These are phyloP conservation scores for Alternaria tenuissima DNA, from an alignment of 2,329 filamentous ascomycete species.

Conservation along the genomic window DNA sequence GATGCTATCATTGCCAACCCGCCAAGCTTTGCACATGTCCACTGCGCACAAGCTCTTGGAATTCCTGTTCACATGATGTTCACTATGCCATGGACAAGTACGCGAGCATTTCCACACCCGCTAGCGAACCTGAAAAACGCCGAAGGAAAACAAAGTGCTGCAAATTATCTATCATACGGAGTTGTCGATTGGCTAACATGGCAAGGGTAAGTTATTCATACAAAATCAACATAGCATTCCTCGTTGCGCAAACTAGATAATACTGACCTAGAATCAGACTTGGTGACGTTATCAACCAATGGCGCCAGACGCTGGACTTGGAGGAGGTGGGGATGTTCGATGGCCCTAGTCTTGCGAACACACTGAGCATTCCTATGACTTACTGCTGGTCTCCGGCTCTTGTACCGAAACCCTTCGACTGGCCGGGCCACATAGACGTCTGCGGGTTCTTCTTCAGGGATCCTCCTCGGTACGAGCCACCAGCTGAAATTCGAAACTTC, in stretches of 20 bases:
- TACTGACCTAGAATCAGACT: conserved; percentile 31
- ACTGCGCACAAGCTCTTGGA: conserved; percentile 75
- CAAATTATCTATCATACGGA: conserved; percentile 57
- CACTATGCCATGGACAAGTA: conserved; percentile 60
- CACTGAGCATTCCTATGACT: conserved; percentile 53
- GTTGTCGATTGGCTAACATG: conserved; percentile 60
- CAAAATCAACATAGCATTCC: not conserved
- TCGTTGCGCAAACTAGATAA: not conserved
- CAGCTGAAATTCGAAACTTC: conserved; percentile 53
- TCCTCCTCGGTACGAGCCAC: conserved; percentile 50
- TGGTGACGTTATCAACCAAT: conserved; percentile 58
- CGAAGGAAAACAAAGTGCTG: conserved; percentile 39
- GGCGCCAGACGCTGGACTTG: conserved; percentile 51
- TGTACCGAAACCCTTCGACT: conserved; percentile 28
- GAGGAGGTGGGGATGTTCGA: conserved; percentile 49
- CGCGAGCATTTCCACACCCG: conserved; percentile 58
- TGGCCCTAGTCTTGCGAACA: conserved; percentile 50
- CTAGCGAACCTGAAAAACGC: conserved; percentile 56
- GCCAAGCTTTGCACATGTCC: conserved; percentile 77
- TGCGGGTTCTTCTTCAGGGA: conserved; percentile 60
- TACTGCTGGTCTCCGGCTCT: conserved; percentile 57
- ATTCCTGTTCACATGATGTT: conserved; percentile 82
- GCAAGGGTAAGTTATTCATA: conserved; percentile 47
- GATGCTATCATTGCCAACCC: conserved; percentile 81
- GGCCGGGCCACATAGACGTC: conserved; percentile 29